A percentile compares a stretch with the other conserved stretches of the same genome.
These are phyloP conservation scores for Chlamydomonas schloesseri DNA, from an alignment of 139 green algal species.

Conservation along the genomic window DNA sequence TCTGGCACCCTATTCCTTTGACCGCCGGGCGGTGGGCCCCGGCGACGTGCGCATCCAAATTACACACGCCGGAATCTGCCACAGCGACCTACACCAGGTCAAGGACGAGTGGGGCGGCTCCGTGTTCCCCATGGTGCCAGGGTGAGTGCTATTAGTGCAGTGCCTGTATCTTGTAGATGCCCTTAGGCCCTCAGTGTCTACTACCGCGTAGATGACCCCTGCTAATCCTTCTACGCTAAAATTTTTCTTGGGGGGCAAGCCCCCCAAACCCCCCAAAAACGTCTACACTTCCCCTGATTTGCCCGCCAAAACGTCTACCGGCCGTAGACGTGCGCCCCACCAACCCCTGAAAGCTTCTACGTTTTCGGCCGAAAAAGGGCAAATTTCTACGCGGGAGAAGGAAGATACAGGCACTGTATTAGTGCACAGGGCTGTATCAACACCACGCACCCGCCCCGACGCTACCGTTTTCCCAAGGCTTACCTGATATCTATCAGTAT, in stretches of 20 bases:
- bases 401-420: not conserved
- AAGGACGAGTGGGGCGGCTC: constrained; percentile 74
- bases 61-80: constrained; percentile 79
- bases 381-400: not conserved
- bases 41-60: constrained; percentile 78
- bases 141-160: constrained; percentile 40
- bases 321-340: too few species aligned
- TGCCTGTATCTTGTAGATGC: not conserved
- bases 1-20: constrained; percentile 74
- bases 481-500: too few species aligned
- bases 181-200: not conserved
- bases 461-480: not conserved
- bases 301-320: too few species aligned
- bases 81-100: constrained; percentile 86
- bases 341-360: too few species aligned
- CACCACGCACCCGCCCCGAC: too few species aligned
- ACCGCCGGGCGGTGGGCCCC: constrained; percentile 53
- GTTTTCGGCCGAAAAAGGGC: too few species aligned
- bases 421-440: not conserved
- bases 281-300: too few species aligned
- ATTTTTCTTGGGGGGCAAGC: too few species aligned
- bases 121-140: constrained; percentile 78
- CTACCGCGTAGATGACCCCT: too few species aligned
- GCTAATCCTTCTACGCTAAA: too few species aligned
- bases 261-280: too few species aligned